A percentile compares a stretch with the other conserved stretches of the same genome.
Conservation (phyloP, 139 green algal genomes). For the Chlamydomonas sp. region DNA sequence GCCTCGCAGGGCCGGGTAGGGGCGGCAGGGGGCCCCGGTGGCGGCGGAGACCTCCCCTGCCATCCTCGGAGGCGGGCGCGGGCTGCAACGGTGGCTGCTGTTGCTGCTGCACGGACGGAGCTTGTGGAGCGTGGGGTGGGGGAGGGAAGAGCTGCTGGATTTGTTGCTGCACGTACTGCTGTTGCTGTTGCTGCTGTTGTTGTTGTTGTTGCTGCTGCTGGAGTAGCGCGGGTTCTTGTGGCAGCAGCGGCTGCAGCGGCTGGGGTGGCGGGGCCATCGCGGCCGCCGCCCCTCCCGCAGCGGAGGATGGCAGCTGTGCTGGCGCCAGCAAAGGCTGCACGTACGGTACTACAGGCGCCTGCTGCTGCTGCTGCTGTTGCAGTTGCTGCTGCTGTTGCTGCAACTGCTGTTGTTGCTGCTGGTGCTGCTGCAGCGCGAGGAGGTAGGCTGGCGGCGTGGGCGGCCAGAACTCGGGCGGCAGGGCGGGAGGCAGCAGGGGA, state of each 20-base stretch:
- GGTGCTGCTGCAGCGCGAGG: not conserved
- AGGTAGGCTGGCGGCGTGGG: not conserved
- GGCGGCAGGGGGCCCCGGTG: constrained; percentile 9
- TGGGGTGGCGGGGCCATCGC: not conserved
- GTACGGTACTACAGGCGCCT: too few species aligned
- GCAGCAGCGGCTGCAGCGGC: not conserved
- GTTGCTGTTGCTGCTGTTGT: too few species aligned
- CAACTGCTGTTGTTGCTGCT: not conserved
- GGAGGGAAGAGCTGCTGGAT: too few species aligned
- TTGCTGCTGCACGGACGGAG: not conserved
- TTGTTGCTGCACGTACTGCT: too few species aligned
- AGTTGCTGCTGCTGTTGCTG: not conserved
- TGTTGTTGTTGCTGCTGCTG: too few species aligned
- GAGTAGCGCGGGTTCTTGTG: too few species aligned
- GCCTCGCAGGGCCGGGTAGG: not conserved
- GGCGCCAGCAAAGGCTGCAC: too few species aligned
- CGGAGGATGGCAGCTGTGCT: too few species aligned
- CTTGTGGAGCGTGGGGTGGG: too few species aligned
- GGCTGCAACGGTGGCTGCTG: not conserved
- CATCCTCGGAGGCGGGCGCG: not conserved
- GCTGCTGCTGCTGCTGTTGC: too few species aligned
- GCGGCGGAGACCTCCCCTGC: not conserved
- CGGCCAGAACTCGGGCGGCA: constrained; percentile 19
- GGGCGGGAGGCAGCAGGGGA: constrained; percentile 5
- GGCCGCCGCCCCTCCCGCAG: too few species aligned